Conservation (phyloP, 2,329 filamentous ascomycete genomes). For the Setomelanomma holmii region DNA sequence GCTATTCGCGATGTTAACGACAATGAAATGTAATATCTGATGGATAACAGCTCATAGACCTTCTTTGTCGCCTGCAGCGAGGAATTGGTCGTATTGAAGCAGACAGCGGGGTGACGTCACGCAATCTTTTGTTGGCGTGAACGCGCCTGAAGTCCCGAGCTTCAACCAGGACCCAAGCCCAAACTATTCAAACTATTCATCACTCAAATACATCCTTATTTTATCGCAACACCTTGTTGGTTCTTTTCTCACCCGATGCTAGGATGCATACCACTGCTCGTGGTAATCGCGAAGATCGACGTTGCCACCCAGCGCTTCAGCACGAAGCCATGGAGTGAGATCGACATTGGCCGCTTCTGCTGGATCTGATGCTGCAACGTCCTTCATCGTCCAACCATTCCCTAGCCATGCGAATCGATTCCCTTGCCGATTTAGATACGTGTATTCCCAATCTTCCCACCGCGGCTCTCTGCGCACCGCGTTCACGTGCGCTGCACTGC, state of each 20-base stretch:
- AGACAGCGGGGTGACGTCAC: no score
- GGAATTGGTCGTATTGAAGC: no score
- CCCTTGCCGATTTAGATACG: constrained; percentile 49
- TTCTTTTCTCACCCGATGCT: neutral
- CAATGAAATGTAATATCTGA: no score
- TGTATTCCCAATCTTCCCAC: constrained; percentile 64
- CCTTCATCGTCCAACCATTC: constrained; percentile 68
- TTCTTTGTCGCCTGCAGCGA: no score
- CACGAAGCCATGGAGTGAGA: constrained; percentile 67
- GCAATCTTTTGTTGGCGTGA: no score
- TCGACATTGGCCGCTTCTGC: constrained; percentile 57
- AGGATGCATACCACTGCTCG: constrained; percentile 65
- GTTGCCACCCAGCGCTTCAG: constrained; percentile 50
- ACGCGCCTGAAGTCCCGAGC: no score
- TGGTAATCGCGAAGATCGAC: constrained; percentile 67
- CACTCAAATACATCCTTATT: no score
- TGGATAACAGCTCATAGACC: no score
- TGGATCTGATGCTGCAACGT: constrained; percentile 38
- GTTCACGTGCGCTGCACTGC: constrained; percentile 67
- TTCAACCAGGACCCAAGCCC: no score
- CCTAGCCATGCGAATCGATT: constrained; percentile 68
- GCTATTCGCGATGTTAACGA: no score
- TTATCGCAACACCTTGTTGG: no score
- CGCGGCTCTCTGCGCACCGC: constrained; percentile 61
- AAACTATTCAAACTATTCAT: no score